Base-by-base conservation (phyloP, 192 early-diverging fungal species). In the Phycomyces blakesleeanus region DNA sequence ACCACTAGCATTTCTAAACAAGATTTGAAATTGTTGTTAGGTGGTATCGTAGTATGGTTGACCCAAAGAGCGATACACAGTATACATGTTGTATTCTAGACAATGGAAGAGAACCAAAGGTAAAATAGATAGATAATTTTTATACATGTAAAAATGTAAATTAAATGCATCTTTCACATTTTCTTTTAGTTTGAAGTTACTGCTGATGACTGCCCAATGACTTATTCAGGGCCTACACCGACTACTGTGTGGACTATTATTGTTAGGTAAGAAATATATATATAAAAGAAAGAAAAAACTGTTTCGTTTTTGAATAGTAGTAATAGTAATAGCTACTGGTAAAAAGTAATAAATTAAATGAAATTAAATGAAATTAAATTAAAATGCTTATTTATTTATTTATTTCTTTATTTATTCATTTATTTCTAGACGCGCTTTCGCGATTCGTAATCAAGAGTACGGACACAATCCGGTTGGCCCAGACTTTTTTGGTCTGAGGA, bases 401-500 rank as follows among this genome's bases (percentile, higher is more conserved):
- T 63, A 12, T 55, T 44, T 38, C 24, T 26, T 27, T 27, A 47
- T 26, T 25, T 27, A 38, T 27, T 38, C 14, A 41, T 41, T 2
- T 18, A 47, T 47, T n/a, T 47, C 44, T 60, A 69, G 67, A 75
- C 67, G 67, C 22, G 92, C 90, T 11, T 90, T 93, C 76, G 80
- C 81, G 9, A 82, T 97, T 50, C 80, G 92, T 24, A 82, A 89
- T 52, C 87, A 86, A 26, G 89, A 93, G 42, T 85, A 91, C 59
- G 84, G 84, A 8, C 89, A 90, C 69, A 89, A 87, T 38, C 87
- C 89, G 3, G 89, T 87, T 0, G 93, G 95, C 7, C 93, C 93
- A 2, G 95, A 97, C 63, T 94, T 89, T 67, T 97, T 92, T 81
- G 95, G 95, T 1, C 86, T 97, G 51, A 83, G 91, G 16, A 85